Evolutionary conservation across 2,329 filamentous ascomycete genomes (phyloP), one percentile per base, ranked within the genome.

Genomic region (Metarhizium anisopliae): DNA sequence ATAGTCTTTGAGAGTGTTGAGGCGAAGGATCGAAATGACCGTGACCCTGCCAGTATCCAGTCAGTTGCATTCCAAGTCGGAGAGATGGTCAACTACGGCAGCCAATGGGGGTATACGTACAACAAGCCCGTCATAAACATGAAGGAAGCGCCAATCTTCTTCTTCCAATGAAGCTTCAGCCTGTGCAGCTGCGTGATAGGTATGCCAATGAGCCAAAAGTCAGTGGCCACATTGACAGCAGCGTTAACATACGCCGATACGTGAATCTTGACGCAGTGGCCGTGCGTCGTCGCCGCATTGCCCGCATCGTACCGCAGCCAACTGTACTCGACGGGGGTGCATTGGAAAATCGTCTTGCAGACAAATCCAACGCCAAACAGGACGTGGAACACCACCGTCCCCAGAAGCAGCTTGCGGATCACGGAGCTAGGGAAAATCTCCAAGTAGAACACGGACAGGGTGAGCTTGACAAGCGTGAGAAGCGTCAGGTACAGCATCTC

Each of bases 361-460:
- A 70, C 56, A 53, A 75, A 77, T 11, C 62, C 58, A 25, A 71
- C 6, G 6, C 72, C 71, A 57, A 67, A 72, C 2, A 67, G 8
- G 13, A 64, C 53, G 56, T 69, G 68, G 57, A 74, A 65, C 25
- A 58, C 61, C 25, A 75, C 58, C 1, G 72, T 72, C 49, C 52
- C 67, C 60, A 66, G 68, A 14, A 75, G 63, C 13, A 72, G 35
- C n/a, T 63, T 64, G 25, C 68, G 67, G 29, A 76, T 66, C 6
- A 50, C 55, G 2, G 50, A 58, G 3, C 61, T 59, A 0, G 73
- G 74, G 57, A 80, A 80, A 54, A 80, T 74, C 53, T 74, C 72
- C 32, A 75, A 67, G 61, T 78, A 79, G 63, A 80, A 77, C 60
- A 76, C 66, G 10, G 80, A 68, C 43, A 80, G 68, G 2, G 76